Conservation (phyloP, 192 early-diverging fungal genomes). For the Umbelopsis isabellina region DNA sequence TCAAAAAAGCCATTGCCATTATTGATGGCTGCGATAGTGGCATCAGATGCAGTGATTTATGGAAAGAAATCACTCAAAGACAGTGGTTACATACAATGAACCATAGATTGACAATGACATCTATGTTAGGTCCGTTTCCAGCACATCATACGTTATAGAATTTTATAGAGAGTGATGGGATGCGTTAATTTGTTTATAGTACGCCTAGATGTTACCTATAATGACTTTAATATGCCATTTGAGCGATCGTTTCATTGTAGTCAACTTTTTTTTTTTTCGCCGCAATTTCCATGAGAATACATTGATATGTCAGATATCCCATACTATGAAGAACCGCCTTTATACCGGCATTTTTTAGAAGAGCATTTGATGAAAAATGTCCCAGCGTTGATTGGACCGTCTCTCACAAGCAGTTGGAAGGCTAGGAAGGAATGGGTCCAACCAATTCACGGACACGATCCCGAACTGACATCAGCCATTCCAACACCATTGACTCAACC, state of each 20-base stretch:
- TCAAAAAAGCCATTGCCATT: conserved; percentile 33
- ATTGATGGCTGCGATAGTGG: conserved; percentile 24
- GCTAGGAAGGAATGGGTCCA: conserved; percentile 63
- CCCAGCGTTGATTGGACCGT: conserved; percentile 56
- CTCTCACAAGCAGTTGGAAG: conserved; percentile 51
- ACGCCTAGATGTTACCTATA: too few relatives aligned
- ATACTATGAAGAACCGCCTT: conserved; percentile 40
- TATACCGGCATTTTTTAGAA: conserved; percentile 45
- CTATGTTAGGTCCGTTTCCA: too few relatives aligned
- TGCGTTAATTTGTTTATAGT: neutral
- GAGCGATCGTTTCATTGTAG: too few relatives aligned
- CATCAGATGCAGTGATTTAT: conserved; percentile 32
- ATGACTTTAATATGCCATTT: neutral
- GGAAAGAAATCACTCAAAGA: conserved; percentile 41
- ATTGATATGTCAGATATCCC: conserved; percentile 22
- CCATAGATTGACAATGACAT: neutral
- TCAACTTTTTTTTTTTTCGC: neutral
- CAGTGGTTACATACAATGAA: conserved; percentile 36
- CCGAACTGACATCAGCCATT: neutral
- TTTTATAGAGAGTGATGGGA: neutral
- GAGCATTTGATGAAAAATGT: conserved; percentile 50
- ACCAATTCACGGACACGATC: conserved; percentile 10
- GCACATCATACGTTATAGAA: neutral
- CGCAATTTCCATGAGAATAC: neutral
- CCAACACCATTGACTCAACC: conserved; percentile 31